Percentiles rank a stretch among this genome's conserved stretches.
Conservation (phyloP, 257 asterid genomes). For the Solanum clarkiae region DNA sequence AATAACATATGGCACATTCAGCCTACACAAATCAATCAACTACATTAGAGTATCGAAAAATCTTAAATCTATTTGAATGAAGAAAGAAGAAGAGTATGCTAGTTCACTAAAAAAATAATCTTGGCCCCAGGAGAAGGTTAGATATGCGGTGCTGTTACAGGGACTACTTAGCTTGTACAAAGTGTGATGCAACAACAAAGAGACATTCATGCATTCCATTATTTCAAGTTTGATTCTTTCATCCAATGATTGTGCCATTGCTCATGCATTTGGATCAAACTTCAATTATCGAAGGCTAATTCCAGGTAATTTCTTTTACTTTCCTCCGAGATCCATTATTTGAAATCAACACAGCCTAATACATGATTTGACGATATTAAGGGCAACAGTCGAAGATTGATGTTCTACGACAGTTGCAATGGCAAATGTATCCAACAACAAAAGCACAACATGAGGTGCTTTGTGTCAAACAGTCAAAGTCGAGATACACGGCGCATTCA, state of each 20-base stretch:
- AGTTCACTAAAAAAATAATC: neutral
- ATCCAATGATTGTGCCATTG: neutral
- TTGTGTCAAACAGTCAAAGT: neutral
- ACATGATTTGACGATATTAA: slow-evolving; percentile 62
- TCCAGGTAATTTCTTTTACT: neutral
- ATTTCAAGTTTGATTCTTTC: neutral
- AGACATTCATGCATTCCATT: neutral
- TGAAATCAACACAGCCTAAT: slow-evolving; percentile 33
- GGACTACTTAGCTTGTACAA: neutral
- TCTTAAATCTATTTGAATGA: neutral
- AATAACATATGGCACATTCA: neutral
- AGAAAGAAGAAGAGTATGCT: neutral
- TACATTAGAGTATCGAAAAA: neutral
- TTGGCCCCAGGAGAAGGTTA: neutral
- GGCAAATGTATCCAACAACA: neutral
- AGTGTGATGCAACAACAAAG: neutral
- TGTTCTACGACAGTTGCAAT: neutral
- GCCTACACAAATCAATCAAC: neutral
- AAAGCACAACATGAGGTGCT: neutral
- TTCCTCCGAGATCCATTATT: neutral
- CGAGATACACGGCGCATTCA: neutral
- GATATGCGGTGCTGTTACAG: neutral
- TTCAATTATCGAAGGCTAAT: neutral
- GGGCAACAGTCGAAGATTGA: slow-evolving; percentile 40
- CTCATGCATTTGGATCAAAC: neutral